Conservation (phyloP, 192 early-diverging fungal species). For the Coemansia sp. region DNA sequence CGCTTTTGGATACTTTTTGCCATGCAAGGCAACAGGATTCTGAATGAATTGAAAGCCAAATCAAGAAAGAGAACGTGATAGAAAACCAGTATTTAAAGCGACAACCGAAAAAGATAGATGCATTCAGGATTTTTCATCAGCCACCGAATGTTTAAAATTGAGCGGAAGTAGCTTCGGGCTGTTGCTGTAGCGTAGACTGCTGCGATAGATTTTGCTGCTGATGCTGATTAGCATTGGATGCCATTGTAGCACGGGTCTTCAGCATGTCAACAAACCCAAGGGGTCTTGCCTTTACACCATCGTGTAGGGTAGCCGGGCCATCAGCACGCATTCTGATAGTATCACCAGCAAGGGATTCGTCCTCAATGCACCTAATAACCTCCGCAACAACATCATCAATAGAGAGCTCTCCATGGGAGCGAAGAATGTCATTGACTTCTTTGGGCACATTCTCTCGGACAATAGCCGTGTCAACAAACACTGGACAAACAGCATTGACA, state of each 20-base stretch:
- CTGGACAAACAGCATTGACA: conserved; percentile 60
- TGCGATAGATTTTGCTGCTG: too few relatives aligned
- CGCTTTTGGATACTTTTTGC: too few relatives aligned
- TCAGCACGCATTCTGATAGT: conserved; percentile 24
- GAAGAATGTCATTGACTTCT: conserved; percentile 2
- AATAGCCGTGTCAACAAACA: conserved; percentile 50
- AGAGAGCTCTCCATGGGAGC: conserved; percentile 9
- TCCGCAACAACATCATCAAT: conserved; percentile 48
- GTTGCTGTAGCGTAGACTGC: too few relatives aligned
- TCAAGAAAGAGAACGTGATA: too few relatives aligned
- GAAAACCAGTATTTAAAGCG: too few relatives aligned
- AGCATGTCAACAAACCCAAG: conserved; percentile 16
- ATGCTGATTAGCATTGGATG: neutral
- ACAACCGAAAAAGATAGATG: too few relatives aligned
- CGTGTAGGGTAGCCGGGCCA: neutral
- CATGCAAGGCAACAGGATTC: too few relatives aligned
- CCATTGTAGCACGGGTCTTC: neutral
- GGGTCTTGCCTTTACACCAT: conserved; percentile 15
- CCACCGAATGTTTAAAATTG: too few relatives aligned
- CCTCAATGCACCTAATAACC: conserved; percentile 56
- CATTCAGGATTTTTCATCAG: too few relatives aligned
- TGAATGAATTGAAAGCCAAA: too few relatives aligned
- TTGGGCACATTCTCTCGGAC: conserved; percentile 12
- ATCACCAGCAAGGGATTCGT: conserved; percentile 52
- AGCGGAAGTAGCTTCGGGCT: too few relatives aligned